Base-by-base conservation (phyloP, 306 rosid species). In the Dryas drummondii region DNA sequence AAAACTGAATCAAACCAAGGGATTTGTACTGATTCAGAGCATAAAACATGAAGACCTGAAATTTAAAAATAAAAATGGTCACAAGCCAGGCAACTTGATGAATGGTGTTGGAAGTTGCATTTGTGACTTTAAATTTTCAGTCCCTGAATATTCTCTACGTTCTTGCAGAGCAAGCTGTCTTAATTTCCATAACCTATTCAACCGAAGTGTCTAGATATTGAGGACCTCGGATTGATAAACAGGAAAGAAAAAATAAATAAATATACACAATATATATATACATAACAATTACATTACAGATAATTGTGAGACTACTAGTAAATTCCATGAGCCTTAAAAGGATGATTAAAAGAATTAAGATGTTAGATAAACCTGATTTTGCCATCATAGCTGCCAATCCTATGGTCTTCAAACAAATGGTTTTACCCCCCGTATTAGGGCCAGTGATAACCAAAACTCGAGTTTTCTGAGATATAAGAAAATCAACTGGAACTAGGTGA, bases 311-410 rank as follows among this genome's bases (percentile, higher is more conserved):
- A 64, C 50, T 46, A 32, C 16, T 6, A 62, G 42, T 32, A 19
- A 46, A 51, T 68, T 82, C 49, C 42, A 61, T 44, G 51, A 26
- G 72, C 63, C 70, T 12, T 47, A 48, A 69, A 69, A 45, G 45
- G 45, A 50, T 69, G 47, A 52, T 22, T 60, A 44, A 13, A 70
- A 45, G 7, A 57, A 58, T 27, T 45, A 58, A 53, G 47, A 76
- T 45, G 51, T 76, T 56, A 59, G 75, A 72, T 19, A 58, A 59
- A 94, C 99, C 97, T 94, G 99, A 91, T 81, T 88, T 94, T 75
- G 97, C 97, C 99, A 94, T 91, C 93, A 90, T 89, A 76, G 93
- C 97, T 82, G 97, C 92, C 89, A 92, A 85, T 82, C 97, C 99
- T 48, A 94, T 61, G 6, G 99, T 94, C 83, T 94, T 92, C 81